Base-by-base conservation (phyloP, 1,284 basidiomycete genomes). In the Microbotryum silenes-acaulis region DNA sequence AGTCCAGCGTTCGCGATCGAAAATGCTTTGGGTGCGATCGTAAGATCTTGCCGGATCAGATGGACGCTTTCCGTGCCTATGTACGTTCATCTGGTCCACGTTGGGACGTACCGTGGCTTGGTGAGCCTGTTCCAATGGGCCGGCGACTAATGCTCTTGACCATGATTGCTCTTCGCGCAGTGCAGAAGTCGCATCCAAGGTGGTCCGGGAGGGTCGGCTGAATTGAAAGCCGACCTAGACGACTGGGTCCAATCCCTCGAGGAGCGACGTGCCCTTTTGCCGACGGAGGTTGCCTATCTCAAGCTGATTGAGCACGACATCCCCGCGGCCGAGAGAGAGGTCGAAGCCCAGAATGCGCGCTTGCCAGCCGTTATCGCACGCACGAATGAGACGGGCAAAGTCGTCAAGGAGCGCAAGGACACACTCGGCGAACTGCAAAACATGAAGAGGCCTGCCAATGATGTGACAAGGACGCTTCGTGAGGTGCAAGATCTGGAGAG, bases 1-100 rank as follows among this genome's bases (percentile, higher is more conserved):
- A 79, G 25, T 75, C 77, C 1, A 88, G 85, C 21, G 82, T 83
- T 72, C 76, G 79, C 42, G 81, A 84, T 66, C 84, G 87, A 68
- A 78, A 80, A 4, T 97, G 93, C 71, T 78, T 83, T 23, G 84
- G 85, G 5, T 97, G 93, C 73, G 83, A 84, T 66, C 83, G 92
- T 6, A 78, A 78, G 31, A 78, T 97, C 72, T 78, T 82, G 21
- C 79, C 81, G 37, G 74, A 78, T 10, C 90, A 93, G 63, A 65
- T 74, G 54, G 67, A 62, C 5, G 70, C 65, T 2, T 73, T 78
- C 59, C 73, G 75, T 48, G 67, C 67, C 44, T 73, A 74, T 55
- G 74, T 77, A 54, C 57, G 65, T 59, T 25, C 18, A 6, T 20
- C 51, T 9, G 27, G 6, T 53, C 25, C n/a, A 50, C 5, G 20